These are phyloP conservation scores for Pyrenopolyporus hunteri DNA, from an alignment of 495 filamentous ascomycete species.

Conservation along the genomic window DNA sequence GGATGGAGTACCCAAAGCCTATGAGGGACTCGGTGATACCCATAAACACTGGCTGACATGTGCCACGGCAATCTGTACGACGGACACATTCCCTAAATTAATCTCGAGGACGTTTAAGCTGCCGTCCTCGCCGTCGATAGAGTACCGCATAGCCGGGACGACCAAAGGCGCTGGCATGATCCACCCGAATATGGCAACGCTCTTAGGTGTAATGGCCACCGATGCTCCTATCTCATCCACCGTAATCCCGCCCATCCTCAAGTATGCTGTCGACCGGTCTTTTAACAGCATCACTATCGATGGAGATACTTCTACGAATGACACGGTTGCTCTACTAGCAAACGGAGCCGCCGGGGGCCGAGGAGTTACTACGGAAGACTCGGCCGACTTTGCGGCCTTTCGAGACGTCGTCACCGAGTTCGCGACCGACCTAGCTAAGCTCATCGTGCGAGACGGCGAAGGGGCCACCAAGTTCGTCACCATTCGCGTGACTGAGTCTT, in stretches of 20 bases:
- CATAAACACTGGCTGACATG: slow-evolving; percentile 87
- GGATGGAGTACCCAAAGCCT: slow-evolving; percentile 75
- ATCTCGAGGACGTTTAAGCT: slow-evolving; percentile 82
- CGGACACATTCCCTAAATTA: slow-evolving; percentile 98
- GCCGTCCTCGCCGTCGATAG: slow-evolving; percentile 74
- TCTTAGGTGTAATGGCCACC: slow-evolving; percentile 92
- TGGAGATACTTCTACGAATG: slow-evolving; percentile 95
- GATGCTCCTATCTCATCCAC: slow-evolving; percentile 80
- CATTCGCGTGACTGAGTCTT: slow-evolving; percentile 77
- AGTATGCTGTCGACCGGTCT: slow-evolving; percentile 75
- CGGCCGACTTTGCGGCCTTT: slow-evolving; percentile 70
- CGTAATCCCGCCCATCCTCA: slow-evolving; percentile 72
- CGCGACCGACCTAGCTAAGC: slow-evolving; percentile 81
- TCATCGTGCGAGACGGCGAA: slow-evolving; percentile 95
- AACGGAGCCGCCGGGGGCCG: slow-evolving; percentile 90
- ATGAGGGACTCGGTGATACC: slow-evolving; percentile 68
- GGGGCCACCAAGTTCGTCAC: slow-evolving; percentile 98
- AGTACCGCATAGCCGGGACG: slow-evolving; percentile 90
- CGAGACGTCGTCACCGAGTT: slow-evolving; percentile 73
- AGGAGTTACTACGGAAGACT: slow-evolving; percentile 60
- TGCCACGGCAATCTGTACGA: slow-evolving; percentile 96
- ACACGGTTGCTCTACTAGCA: slow-evolving; percentile 90
- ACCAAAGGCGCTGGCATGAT: slow-evolving; percentile 99
- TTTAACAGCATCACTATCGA: slow-evolving; percentile 99
- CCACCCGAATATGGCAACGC: slow-evolving; percentile 98